Evolutionary conservation across 139 green algal species (phyloP).

Genomic region (Limnomonas spitsbergensis): DNA sequence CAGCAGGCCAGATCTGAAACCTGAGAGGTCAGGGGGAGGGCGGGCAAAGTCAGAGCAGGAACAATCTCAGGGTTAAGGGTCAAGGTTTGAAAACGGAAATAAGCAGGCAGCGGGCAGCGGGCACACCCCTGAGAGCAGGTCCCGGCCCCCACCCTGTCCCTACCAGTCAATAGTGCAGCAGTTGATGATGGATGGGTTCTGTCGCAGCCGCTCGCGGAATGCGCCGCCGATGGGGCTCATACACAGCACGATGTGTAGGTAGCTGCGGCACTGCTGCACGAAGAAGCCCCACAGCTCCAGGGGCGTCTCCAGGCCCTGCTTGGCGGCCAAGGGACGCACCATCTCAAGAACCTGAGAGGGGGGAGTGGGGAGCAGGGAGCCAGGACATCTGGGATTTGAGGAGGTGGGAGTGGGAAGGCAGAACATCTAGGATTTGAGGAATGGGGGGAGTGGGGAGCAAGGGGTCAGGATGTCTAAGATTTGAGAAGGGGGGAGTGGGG

Average conservation of each 20-base stretch:
- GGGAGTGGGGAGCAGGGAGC: neutral
- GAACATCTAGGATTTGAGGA: too few species aligned
- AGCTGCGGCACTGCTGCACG: slow-evolving; percentile 47
- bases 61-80: neutral
- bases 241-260: slow-evolving; percentile 72
- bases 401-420: too few species aligned
- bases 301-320: slow-evolving; percentile 66
- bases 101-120: too few species aligned
- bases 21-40: neutral
- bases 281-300: slow-evolving; percentile 75
- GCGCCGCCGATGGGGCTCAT: slow-evolving; percentile 66
- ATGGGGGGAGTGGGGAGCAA: too few species aligned
- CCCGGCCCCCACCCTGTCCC: too few species aligned
- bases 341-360: slow-evolving; percentile 59
- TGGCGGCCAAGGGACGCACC: slow-evolving; percentile 53
- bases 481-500: too few species aligned
- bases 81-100: too few species aligned
- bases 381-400: neutral
- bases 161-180: slow-evolving; percentile 86
- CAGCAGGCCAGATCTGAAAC: slow-evolving; percentile 29
- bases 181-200: slow-evolving; percentile 80
- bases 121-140: too few species aligned
- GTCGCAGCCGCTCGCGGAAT: slow-evolving; percentile 64
- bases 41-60: neutral
- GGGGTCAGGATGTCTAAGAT: too few species aligned